Base-by-base conservation (phyloP, 1,284 basidiomycete genomes). In the Phlebopus sp. region DNA sequence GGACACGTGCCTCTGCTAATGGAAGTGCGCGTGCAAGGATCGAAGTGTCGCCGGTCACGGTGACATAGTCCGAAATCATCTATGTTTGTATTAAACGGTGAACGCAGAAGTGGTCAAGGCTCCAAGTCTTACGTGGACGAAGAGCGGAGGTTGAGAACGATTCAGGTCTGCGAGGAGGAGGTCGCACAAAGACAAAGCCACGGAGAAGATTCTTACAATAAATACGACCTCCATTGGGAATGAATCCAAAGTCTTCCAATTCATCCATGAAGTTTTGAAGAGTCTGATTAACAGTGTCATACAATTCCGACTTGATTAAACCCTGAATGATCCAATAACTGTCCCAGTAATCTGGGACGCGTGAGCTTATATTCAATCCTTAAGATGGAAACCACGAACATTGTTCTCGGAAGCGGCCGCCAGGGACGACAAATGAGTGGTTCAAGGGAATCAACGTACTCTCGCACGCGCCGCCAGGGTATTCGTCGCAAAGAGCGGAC, bases 181-280 rank as follows among this genome's bases (percentile, higher is more conserved):
- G 39, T 14, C 25, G 30, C n/a, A 11, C 35, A 41, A n/a, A 21
- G 15, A 15, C 9, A 19, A 9, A 15, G n/a, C n/a, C 30, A 27
- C 64, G 35, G 56, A 56, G 36, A 27, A n/a, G n/a, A 18, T 6
- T 57, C 76, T 54, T 58, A 84, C 85, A 90, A 57, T 91, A 90
- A 42, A 84, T 84, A 3, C 90, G 77, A 13, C 92, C 92, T 11
- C 94, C 94, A 60, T 97, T 97, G 2, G 93, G 93, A 55, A 97
- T 85, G 70, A 96, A 97, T 0, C 93, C 93, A 53, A 82, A 77
- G 34, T 67, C 67, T 31, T 88, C 81, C 43, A 97, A 72, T 62
- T 94, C 82, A 60, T 97, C 92, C 91, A 96, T 93, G 60, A 97
- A 94, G 71, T 96, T 95, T 57, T 89, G 81, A 25, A 95, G 71